Evolutionary conservation across 2,329 filamentous ascomycete species (phyloP), one percentile per base, ranked within the genome.

Genomic region (Apiospora marii): DNA sequence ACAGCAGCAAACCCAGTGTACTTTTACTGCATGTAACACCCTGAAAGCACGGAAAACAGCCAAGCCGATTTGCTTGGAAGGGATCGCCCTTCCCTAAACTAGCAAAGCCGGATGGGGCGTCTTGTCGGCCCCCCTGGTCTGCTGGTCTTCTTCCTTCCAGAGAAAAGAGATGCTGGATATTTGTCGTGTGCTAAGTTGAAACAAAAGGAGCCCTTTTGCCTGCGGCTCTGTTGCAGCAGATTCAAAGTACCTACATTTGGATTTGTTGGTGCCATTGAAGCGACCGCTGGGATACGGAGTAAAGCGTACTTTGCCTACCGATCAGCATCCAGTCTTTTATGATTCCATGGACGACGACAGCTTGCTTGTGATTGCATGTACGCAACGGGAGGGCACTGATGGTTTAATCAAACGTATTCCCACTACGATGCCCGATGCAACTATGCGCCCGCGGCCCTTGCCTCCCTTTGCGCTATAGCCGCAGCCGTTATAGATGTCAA

Each of bases 31-130:
- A 34, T 58, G 51, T 58, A 34, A 58, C 51, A 58, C 51, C 51
- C 51, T 58, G 51, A 22, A 58, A 34, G 51, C 51, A 58, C 58
- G 58, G 58, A 24, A 64, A 58, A 58, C 53, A 58, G 53, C 53
- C 53, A 58, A 58, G 53, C 53, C 53, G 53, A 58, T 58, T 58
- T 58, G 53, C 53, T 58, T 58, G 53, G 27, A 14, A 58, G 53
- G 53, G 58, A 64, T 64, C 53, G 53, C 30, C 53, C 53, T 61
- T 61, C 58, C 58, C 58, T 64, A 64, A 64, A 64, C 34, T 64
- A 64, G 58, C 58, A n/a, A n/a, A 22, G 58, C 34, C n/a, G 51
- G 51, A 30, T 58, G 51, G 51, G 27, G 58, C 30, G 16, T 64
- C 34, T 24, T 41, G 51, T 34, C 51, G 27, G 27, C 13, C 27